Evolutionary conservation across 2,329 filamentous ascomycete species (phyloP), one percentile per base, ranked within the genome.

Genomic region (Exophiala phaeomuriformis): DNA sequence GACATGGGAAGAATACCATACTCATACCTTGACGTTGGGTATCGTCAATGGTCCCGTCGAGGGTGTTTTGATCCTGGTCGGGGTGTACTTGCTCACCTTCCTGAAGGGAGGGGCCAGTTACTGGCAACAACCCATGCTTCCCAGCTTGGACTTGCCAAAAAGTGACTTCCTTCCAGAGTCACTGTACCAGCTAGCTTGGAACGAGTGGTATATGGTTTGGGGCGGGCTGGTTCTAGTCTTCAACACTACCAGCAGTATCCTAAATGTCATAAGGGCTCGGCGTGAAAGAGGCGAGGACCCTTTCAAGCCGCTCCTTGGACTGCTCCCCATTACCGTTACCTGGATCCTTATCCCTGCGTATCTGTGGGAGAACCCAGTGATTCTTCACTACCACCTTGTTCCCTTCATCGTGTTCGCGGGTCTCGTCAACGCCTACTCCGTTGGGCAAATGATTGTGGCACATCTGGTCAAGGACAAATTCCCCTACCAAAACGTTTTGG

Each of bases 1-100:
- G 70, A 97, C 93, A 33, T 98, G 93, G 93, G 93, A 98, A 67
- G 93, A 97, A 70, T 98, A 97, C 73, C 91, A 97, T 73, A 98
- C 93, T 48, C 90, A 96, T 71, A 93, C 90, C 2, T 80, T 98
- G 45, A 96, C 90, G 1, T 81, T 98, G 4, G 93, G 93, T 55
- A 75, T 97, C 58, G 79, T 98, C 61, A 96, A 91, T 60, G 93
- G 93, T 0, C 93, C 93, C 3, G 93, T 98, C 36, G 93, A 98
- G 72, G 93, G 93, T 48, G 85, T 98, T 52, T 73, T 97, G 44
- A 90, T 88, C 39, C 78, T 98, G 19, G 85, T 88, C 64, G 68
- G 80, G 51, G 83, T 98, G 55, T 97, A 93, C 70, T 81, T 82
- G 35, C 74, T 94, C 59, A 97, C 93, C 3, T 91, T 86, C 47